phyloP scores from a whole-genome alignment of 441 rosid species.

The Cnidoscolus chayamansa region DNA sequence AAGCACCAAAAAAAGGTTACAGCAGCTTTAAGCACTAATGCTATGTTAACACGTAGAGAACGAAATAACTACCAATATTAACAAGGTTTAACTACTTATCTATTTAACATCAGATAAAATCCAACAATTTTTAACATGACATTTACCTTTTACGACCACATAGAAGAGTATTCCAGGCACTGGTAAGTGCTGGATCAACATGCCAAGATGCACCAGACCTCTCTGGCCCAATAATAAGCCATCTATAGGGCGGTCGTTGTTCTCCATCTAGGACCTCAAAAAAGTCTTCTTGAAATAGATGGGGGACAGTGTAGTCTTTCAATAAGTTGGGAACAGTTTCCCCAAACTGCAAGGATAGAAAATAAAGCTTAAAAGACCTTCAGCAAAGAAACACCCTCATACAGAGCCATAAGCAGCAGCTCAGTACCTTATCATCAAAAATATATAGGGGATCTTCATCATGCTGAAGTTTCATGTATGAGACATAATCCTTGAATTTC shows the following conservation, averaged over 20 bases:
- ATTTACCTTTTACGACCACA: constrained; percentile 87
- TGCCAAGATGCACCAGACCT: constrained; percentile 99
- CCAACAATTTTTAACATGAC: constrained; percentile 9
- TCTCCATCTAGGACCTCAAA: constrained; percentile 72
- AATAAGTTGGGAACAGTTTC: constrained; percentile 73
- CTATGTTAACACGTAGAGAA: not conserved
- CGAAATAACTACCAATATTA: not conserved
- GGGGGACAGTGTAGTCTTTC: constrained; percentile 79
- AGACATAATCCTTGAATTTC: constrained; percentile 78
- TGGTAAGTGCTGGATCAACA: constrained; percentile 95
- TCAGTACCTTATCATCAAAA: constrained; percentile 81
- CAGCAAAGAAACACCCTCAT: not conserved
- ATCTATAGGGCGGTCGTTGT: constrained; percentile 80
- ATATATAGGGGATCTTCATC: constrained; percentile 97
- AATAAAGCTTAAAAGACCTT: constrained; percentile 14
- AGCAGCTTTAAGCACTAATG: not conserved
- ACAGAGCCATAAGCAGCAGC: constrained; percentile 32
- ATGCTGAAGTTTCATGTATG: constrained; percentile 69
- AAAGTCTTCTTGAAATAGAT: constrained; percentile 81
- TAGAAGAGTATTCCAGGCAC: constrained; percentile 97
- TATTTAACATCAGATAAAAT: not conserved
- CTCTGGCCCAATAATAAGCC: constrained; percentile 96
- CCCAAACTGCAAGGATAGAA: constrained; percentile 64
- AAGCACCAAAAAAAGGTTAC: not conserved
- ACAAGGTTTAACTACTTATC: not conserved